Evolutionary conservation across 495 filamentous ascomycete genomes (phyloP), one percentile per base, ranked within the genome.

Genomic region (Penicillium nucicola): DNA sequence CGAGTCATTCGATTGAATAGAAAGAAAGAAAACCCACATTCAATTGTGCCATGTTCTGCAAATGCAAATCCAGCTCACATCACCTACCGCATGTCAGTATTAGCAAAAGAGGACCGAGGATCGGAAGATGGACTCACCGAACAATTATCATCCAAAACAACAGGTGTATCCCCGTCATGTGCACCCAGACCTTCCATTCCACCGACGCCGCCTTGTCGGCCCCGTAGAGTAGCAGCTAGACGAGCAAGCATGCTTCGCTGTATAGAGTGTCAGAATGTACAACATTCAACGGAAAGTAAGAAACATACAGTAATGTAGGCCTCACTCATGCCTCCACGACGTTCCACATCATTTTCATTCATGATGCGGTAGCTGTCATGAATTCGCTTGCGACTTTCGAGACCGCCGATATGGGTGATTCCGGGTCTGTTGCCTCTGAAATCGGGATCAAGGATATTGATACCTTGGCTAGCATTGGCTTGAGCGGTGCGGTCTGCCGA

Each of bases 341-440:
- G 75, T 42, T 84, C 74, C 28, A 77, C 71, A 57, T 87, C 84
- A 58, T 89, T 89, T 60, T 83, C 75, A 46, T 69, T 77, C 55
- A 77, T 82, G 54, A 89, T 89, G 44, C 73, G 66, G 42, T 88
- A 86, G 45, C 75, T 77, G 28, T 84, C 65, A 9, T 83, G 73
- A 62, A 89, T 75, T 9, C 82, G 68, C 51, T 81, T 84, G 22
- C 79, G 61, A 46, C 80, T 86, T 32, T 67, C 55, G 7, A 86
- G 66, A 1, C 83, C 83, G 5, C 65, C 67, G 11, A 61, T 42
- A 9, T 54, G 52, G 15, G 46, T 52, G 5, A 43, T 48, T 4
- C 60, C 61, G 15, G 67, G 46, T 2, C 58, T 56, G 55, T 73
- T 75, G 14, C 62, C 62, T 8, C 65, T 57, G 39, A 69, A 67